Conservation (phyloP, 495 filamentous ascomycete genomes). For the Penicillium riverlandense region DNA sequence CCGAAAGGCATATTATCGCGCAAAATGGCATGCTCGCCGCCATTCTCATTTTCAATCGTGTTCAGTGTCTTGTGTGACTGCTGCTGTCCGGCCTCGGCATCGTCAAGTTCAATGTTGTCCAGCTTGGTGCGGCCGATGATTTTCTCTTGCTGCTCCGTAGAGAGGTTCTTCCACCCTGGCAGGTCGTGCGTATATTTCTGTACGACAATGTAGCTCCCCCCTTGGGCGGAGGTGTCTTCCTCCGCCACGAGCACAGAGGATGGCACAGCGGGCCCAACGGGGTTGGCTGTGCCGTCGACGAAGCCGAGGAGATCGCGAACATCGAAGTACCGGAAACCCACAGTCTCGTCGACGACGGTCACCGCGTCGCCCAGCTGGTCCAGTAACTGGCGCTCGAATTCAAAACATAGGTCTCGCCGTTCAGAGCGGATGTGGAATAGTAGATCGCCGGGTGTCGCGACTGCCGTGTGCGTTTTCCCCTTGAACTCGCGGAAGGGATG, state of each 20-base stretch:
- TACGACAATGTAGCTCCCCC: constrained; percentile 50
- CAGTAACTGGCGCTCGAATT: constrained; percentile 49
- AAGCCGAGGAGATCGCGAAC: constrained; percentile 53
- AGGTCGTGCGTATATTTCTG: constrained; percentile 54
- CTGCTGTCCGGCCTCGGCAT: constrained; percentile 43
- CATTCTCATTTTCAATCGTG: constrained; percentile 46
- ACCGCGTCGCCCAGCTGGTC: constrained; percentile 41
- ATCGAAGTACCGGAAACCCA: constrained; percentile 54
- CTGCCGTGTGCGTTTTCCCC: constrained; percentile 37
- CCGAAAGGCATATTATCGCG: constrained; percentile 58
- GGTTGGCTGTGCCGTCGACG: constrained; percentile 54
- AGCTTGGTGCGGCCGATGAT: constrained; percentile 51
- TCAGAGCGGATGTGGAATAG: constrained; percentile 53
- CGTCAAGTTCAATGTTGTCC: constrained; percentile 49
- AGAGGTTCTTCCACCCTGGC: constrained; percentile 35
- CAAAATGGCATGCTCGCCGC: constrained; percentile 45
- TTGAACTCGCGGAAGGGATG: constrained; percentile 42
- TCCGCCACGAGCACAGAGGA: constrained; percentile 36
- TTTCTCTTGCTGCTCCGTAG: constrained; percentile 45
- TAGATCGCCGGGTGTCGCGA: constrained; percentile 48
- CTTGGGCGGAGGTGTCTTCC: constrained; percentile 28
- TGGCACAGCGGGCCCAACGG: constrained; percentile 40
- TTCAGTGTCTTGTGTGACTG: constrained; percentile 47
- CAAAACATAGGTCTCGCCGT: constrained; percentile 50
- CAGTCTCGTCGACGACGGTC: constrained; percentile 42